Evolutionary conservation across 345 rosid genomes (phyloP).

Genomic region (Arabis alpina): DNA sequence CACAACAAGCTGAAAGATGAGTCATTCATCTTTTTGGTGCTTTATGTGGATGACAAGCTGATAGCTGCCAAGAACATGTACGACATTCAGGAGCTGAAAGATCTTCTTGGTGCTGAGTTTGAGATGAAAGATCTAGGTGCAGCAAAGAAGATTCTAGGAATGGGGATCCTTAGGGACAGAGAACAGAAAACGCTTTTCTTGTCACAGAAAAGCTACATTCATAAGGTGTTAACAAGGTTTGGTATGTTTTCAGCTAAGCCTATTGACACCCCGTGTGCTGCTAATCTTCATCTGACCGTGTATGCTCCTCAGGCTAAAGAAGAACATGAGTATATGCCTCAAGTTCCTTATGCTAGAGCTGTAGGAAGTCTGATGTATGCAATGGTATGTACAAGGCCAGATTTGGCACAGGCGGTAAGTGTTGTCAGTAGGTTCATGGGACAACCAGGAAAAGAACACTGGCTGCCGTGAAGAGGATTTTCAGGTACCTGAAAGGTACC

Average conservation of each 20-base stretch:
- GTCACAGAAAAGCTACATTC: neutral
- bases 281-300: neutral
- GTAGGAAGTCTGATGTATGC: neutral
- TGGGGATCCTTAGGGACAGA: neutral
- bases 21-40: neutral
- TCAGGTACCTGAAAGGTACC: neutral
- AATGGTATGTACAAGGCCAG: neutral
- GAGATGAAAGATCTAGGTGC: conserved; percentile 1
- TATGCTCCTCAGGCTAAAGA: neutral
- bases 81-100: neutral
- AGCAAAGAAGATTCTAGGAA: neutral
- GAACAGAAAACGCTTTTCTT: conserved; percentile 5
- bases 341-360: neutral
- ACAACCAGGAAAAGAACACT: neutral
- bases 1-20: neutral
- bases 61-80: neutral
- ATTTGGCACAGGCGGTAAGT: neutral
- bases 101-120: neutral
- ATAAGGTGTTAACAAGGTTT: conserved; percentile 3
- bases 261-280: neutral
- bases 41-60: conserved; percentile 5
- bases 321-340: neutral
- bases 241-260: neutral
- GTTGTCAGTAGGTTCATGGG: neutral
- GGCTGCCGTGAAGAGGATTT: neutral